Evolutionary conservation across 306 rosid species (phyloP).

Genomic region (Styphnolobium japonicum): DNA sequence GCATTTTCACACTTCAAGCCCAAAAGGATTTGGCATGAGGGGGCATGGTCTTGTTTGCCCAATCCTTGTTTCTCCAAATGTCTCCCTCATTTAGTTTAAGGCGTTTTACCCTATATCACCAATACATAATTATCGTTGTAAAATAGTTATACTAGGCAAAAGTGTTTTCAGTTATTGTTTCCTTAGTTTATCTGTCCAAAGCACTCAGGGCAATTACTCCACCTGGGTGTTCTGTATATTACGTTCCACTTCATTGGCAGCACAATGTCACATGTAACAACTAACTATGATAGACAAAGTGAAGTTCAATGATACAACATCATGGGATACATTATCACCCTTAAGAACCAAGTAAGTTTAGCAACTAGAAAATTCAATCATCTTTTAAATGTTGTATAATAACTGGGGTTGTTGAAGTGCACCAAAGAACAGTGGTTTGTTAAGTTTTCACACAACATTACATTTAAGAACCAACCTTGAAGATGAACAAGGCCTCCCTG

Average conservation of each 20-base stretch:
- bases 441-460: conserved; percentile 1
- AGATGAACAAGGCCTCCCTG: conserved; percentile 88
- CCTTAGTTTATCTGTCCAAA: too few species aligned
- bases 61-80: too few species aligned
- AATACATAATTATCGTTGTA: too few species aligned
- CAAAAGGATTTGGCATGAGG: too few species aligned
- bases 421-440: background rate
- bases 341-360: background rate
- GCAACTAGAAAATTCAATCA: background rate
- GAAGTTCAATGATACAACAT: background rate
- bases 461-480: conserved; percentile 53
- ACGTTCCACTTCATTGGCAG: background rate
- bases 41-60: too few species aligned
- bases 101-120: too few species aligned
- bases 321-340: background rate
- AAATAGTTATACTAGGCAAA: too few species aligned
- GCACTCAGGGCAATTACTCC: too few species aligned
- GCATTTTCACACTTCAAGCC: too few species aligned
- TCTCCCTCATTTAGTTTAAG: too few species aligned
- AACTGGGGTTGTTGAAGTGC: background rate
- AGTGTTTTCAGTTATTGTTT: too few species aligned
- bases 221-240: background rate
- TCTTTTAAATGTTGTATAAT: background rate
- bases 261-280: conserved; percentile 4
- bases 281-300: background rate